Percentiles rank a stretch among this genome's conserved stretches.
These are phyloP conservation scores for Cudoniella acicularis DNA, from an alignment of 495 filamentous ascomycete species.

Conservation along the genomic window DNA sequence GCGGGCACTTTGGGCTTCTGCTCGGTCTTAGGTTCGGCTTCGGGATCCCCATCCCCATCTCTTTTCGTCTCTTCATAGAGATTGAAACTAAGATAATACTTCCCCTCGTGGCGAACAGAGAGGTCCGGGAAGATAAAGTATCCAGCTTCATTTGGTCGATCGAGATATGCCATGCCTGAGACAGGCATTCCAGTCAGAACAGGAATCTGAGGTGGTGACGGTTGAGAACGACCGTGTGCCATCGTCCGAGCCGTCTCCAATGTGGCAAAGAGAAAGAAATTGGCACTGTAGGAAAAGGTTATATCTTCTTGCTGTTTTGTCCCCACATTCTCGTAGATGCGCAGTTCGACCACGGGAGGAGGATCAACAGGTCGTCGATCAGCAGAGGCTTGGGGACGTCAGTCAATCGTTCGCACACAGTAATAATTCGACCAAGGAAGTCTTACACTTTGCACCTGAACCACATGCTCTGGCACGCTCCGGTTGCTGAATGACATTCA, in stretches of 20 bases:
- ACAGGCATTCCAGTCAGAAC: conserved; percentile 94
- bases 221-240: conserved; percentile 71
- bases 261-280: conserved; percentile 94
- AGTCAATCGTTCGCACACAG: too few relatives aligned
- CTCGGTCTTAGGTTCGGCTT: conserved; percentile 30
- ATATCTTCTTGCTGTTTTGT: conserved; percentile 62
- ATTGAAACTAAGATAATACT: conserved; percentile 84
- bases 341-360: conserved; percentile 89
- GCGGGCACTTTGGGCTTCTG: conserved; percentile 25
- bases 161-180: conserved; percentile 93
- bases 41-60: conserved; percentile 57
- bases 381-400: conserved; percentile 59
- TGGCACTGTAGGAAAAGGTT: conserved; percentile 88
- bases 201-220: conserved; percentile 59
- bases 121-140: conserved; percentile 99
- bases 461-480: conserved; percentile 93
- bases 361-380: conserved; percentile 95
- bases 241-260: conserved; percentile 81
- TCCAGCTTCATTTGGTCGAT: conserved; percentile 84
- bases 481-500: conserved; percentile 89
- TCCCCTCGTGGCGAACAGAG: conserved; percentile 93
- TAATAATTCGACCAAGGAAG: conserved; percentile 3
- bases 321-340: conserved; percentile 65
- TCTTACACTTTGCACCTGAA: conserved; percentile 86
- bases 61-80: conserved; percentile 81